Evolutionary conservation across 129 eudicot species (phyloP).

Genomic region (Solidago caesia): DNA sequence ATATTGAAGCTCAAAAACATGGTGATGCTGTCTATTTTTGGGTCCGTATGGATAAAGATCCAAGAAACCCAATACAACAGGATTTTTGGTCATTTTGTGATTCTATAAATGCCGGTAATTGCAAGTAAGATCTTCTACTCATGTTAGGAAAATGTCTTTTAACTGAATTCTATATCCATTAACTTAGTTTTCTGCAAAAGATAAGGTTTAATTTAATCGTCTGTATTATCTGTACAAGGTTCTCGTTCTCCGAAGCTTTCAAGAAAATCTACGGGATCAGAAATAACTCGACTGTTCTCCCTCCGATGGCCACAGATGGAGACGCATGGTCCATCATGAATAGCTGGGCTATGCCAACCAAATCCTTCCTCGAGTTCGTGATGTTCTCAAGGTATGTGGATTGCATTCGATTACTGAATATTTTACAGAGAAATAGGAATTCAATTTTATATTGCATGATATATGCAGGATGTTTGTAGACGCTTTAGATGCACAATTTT

Average conservation of each 20-base stretch:
- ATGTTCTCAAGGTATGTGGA: slow-evolving; percentile 76
- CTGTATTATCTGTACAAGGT: slow-evolving; percentile 41
- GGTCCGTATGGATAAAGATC: slow-evolving; percentile 84
- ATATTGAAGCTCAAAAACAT: slow-evolving; percentile 66
- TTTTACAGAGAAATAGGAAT: slow-evolving; percentile 10
- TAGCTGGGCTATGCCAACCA: slow-evolving; percentile 91
- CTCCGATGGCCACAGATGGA: slow-evolving; percentile 77
- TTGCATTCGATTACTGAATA: background rate
- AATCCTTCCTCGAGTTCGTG: slow-evolving; percentile 82
- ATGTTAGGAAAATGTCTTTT: background rate
- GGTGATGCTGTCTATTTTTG: slow-evolving; percentile 91
- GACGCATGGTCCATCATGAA: slow-evolving; percentile 96
- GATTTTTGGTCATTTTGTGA: slow-evolving; percentile 99
- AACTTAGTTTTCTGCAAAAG: slow-evolving; percentile 4
- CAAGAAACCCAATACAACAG: slow-evolving; percentile 58
- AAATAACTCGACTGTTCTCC: slow-evolving; percentile 50
- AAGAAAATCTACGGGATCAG: slow-evolving; percentile 74
- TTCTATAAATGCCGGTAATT: slow-evolving; percentile 94
- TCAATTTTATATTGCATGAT: background rate
- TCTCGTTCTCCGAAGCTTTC: slow-evolving; percentile 76
- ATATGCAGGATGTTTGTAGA: slow-evolving; percentile 87
- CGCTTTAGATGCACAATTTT: slow-evolving; percentile 64
- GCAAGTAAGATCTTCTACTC: slow-evolving; percentile 66
- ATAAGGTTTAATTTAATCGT: slow-evolving; percentile 13
- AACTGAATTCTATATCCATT: background rate